A percentile compares a stretch with the other conserved stretches of the same genome.
Evolutionary conservation across 345 rosid species (phyloP).

Genomic region (Salix caprea): DNA sequence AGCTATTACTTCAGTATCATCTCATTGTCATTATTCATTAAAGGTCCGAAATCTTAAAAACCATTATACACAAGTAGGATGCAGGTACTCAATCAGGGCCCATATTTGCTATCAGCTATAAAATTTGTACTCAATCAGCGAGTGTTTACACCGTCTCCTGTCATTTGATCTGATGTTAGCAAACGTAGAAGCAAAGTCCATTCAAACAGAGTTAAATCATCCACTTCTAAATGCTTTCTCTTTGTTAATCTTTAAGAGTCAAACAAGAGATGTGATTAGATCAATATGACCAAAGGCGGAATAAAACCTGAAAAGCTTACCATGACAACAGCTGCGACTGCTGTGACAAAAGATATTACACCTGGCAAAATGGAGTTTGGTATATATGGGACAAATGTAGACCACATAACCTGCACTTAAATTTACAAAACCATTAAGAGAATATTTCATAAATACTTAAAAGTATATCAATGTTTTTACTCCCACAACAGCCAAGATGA

Average conservation of each 20-base stretch:
- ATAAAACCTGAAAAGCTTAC: slow-evolving; percentile 37
- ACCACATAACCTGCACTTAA: slow-evolving; percentile 76
- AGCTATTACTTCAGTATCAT: neutral
- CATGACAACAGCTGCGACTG: slow-evolving; percentile 67
- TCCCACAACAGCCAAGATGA: neutral
- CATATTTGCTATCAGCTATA: neutral
- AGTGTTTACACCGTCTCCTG: neutral
- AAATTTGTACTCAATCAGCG: neutral
- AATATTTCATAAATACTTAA: neutral
- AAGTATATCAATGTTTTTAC: neutral
- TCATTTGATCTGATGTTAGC: neutral
- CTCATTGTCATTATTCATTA: neutral
- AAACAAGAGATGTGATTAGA: neutral
- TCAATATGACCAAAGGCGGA: neutral
- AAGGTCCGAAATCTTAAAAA: neutral
- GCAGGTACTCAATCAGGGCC: neutral
- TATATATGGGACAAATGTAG: slow-evolving; percentile 76
- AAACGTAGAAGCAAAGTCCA: neutral
- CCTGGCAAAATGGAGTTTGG: slow-evolving; percentile 73
- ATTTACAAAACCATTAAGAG: neutral
- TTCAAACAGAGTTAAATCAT: neutral
- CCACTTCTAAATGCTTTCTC: neutral
- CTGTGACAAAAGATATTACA: slow-evolving; percentile 45
- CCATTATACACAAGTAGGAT: neutral
- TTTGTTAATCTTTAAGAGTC: neutral